Evolutionary conservation across 192 early-diverging fungal species (phyloP).

Genomic region (Gigaspora rosea): DNA sequence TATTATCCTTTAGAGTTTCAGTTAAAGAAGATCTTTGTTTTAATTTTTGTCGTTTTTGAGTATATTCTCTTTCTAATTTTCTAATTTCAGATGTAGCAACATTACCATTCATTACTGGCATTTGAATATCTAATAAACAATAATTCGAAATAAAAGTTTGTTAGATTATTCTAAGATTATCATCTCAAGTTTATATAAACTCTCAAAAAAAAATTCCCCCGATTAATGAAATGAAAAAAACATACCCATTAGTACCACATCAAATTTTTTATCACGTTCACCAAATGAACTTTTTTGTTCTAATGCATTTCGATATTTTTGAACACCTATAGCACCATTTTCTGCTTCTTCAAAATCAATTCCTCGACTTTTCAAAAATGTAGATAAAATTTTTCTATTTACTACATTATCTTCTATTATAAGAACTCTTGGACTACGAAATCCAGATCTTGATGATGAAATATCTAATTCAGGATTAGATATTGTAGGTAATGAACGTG

Average conservation of each 20-base stretch:
- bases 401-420: slow-evolving; percentile 50
- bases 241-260: slow-evolving; percentile 48
- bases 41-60: slow-evolving; percentile 16
- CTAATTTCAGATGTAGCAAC: slow-evolving; percentile 46
- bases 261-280: slow-evolving; percentile 35
- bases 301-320: slow-evolving; percentile 34
- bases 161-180: too few species aligned
- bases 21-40: not conserved
- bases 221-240: not conserved
- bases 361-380: slow-evolving; percentile 46
- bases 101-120: slow-evolving; percentile 54
- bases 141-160: too few species aligned
- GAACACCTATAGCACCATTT: slow-evolving; percentile 47
- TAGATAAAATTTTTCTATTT: slow-evolving; percentile 48
- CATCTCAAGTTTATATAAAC: not conserved
- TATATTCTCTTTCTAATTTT: slow-evolving; percentile 37
- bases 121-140: slow-evolving; percentile 39
- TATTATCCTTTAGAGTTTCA: not conserved
- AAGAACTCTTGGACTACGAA: slow-evolving; percentile 35
- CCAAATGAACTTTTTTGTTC: slow-evolving; percentile 30
- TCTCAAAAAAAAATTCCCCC: not conserved
- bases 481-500: not conserved
- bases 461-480: not conserved
- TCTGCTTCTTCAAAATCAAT: slow-evolving; percentile 47
- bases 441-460: not conserved